Evolutionary conservation across 257 asterid species (phyloP), one percentile per base, ranked within the genome.

Genomic region (Nicotiana undulata): DNA sequence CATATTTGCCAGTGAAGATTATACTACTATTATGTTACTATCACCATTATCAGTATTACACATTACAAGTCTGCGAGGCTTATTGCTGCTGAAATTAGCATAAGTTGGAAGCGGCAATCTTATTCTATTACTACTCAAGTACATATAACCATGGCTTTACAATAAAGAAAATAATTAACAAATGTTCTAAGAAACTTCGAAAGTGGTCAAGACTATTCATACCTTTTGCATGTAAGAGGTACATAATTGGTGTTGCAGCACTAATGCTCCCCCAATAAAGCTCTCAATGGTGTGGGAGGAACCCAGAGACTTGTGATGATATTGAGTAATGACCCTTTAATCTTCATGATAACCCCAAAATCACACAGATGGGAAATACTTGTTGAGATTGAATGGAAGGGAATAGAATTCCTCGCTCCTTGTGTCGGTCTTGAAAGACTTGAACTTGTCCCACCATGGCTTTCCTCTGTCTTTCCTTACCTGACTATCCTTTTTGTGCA

Each of bases 381-480:
- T 93, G 92, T 94, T 93, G 86, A 94, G 92, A 80, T 93, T 87
- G 90, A 94, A 94, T 31, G 98, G 98, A 4, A 94, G 94, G 40
- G 98, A 92, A 83, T 94, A 93, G 92, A 94, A 94, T 63, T 94
- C 98, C 85, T 94, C 98, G 28, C 97, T 94, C 84, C 97, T 90
- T 24, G 91, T 83, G 85, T 94, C 98, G 0, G 91, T 87, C 83
- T 87, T 92, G 90, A 84, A 94, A 0, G 95, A 87, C 55, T 83
- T 82, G 89, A 94, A 94, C 89, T 93, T 94, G 89, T 93, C 98
- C 98, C 98, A 94, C 98, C 98, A 94, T 46, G 93, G 98, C 83
- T 90, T 92, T 86, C 98, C 98, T 81, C 98, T 90, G 37, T 94
- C 98, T 79, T 86, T 94, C 90, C 97, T 90, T 76, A 84, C 75